Evolutionary conservation across 805 yeast genomes (phyloP), one percentile per base, ranked within the genome.

Genomic region (Brettanomyces anomalus): DNA sequence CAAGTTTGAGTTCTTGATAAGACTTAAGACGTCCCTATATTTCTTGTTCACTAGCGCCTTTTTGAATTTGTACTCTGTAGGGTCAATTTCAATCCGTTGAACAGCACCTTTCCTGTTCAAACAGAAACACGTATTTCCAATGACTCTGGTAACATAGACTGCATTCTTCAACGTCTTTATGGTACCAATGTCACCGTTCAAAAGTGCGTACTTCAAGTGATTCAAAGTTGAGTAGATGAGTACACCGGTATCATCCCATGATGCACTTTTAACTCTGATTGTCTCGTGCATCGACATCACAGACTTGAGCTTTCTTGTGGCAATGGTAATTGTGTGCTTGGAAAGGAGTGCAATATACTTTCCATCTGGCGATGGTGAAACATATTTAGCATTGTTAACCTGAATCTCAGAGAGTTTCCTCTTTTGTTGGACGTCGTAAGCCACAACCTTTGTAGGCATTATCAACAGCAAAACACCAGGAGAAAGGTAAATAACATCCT

Each of bases 11-110:
- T 75, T 79, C 57, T 79, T 81, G 63, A 93, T 93, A 52, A 93
- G 78, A 52, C 96, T 77, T 51, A 89, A 72, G 16, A 93, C 97
- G 65, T 93, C 98, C 51, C 77, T 78, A 68, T 87, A 90, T 63
- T 93, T 87, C 61, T 81, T 83, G 68, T 82, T 86, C 35, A 90
- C 83, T 52, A 93, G 70, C 7, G 98, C 95, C 58, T 80, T 83
- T 71, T 93, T 93, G 76, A 93, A 93, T 56, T 97, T 77, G 68
- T 85, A 93, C 67, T 93, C 99, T 30, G 97, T 90, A 34, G 97
- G 96, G 61, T 93, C 98, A 52, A 94, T 87, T 26, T 70, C 61
- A 43, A 88, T 61, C 36, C 76, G 74, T 59, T 86, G 89, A 43
- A 87, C 89, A 55, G 79, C 80, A 45, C 97, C 97, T 17, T 72